Evolutionary conservation across 208 protist species (phyloP).

Genomic region (Acanthamoeba castellanii): DNA sequence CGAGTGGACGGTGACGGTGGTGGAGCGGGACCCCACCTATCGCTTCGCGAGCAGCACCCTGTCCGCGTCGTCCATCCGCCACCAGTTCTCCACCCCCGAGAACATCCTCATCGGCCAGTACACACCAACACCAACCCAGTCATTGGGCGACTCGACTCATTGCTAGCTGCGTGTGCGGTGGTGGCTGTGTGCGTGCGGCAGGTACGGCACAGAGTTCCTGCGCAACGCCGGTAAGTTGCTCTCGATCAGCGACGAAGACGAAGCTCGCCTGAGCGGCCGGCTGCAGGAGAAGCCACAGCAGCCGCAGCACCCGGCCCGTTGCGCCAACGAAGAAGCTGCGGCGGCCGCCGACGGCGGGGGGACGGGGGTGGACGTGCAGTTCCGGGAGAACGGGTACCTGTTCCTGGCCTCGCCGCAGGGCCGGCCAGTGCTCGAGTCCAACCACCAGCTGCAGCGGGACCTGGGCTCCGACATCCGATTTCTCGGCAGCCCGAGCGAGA

Average conservation of each 20-base stretch:
- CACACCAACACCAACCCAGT: too few relatives aligned
- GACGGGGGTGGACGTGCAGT: constrained; percentile 1
- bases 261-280: neutral
- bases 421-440: constrained; percentile 38
- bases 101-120: constrained; percentile 64
- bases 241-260: neutral
- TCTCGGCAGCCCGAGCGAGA: neutral
- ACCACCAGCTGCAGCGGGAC: constrained; percentile 28
- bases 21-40: constrained; percentile 40
- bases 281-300: too few relatives aligned
- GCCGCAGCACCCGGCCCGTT: too few relatives aligned
- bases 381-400: constrained; percentile 61
- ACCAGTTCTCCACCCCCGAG: constrained; percentile 66
- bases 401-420: constrained; percentile 48
- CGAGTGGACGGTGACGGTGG: neutral
- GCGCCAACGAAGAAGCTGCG: neutral
- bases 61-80: constrained; percentile 57
- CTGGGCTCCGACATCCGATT: constrained; percentile 35
- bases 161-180: neutral
- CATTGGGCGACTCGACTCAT: neutral
- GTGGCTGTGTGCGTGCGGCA: neutral
- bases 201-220: constrained; percentile 16
- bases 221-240: neutral
- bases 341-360: neutral
- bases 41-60: constrained; percentile 32